A percentile compares a stretch with the other conserved stretches of the same genome.
These are phyloP conservation scores for Coemansia sp. DNA, from an alignment of 371 early-diverging fungal species.

Conservation along the genomic window DNA sequence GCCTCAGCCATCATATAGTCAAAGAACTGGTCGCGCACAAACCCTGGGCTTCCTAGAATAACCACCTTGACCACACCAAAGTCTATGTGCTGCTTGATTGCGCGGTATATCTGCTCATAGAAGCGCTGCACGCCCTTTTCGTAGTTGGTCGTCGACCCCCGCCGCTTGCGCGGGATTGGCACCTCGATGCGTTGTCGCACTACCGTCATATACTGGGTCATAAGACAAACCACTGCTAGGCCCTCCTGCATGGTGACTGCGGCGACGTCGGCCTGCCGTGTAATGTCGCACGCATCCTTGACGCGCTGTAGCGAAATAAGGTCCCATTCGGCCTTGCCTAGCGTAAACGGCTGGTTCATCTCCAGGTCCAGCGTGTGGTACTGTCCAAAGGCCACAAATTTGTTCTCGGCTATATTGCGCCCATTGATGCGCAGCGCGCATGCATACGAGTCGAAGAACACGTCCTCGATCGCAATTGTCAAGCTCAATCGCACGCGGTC, in stretches of 20 bases:
- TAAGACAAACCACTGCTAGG: constrained; percentile 88
- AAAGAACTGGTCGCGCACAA: constrained; percentile 82
- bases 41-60: constrained; percentile 94
- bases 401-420: constrained; percentile 81
- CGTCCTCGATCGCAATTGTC: constrained; percentile 81
- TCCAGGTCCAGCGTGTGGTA: constrained; percentile 96
- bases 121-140: constrained; percentile 87
- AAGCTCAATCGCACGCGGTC: constrained; percentile 78
- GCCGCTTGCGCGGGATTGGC: constrained; percentile 89
- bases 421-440: constrained; percentile 88
- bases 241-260: constrained; percentile 97
- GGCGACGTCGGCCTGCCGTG: constrained; percentile 90
- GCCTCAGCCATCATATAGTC: constrained; percentile 84
- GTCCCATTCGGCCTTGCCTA: constrained; percentile 93
- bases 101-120: constrained; percentile 88
- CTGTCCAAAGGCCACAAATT: constrained; percentile 88
- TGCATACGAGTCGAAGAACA: constrained; percentile 87
- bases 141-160: constrained; percentile 82
- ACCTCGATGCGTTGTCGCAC: constrained; percentile 90
- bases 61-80: constrained; percentile 90
- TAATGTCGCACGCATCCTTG: constrained; percentile 84
- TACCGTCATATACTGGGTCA: constrained; percentile 94
- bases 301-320: constrained; percentile 85
- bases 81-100: constrained; percentile 80
- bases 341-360: constrained; percentile 81